Evolutionary conservation across 202 grass and related monocot species (phyloP), one percentile per base, ranked within the genome.

Genomic region (Schoenoplectus triqueter): DNA sequence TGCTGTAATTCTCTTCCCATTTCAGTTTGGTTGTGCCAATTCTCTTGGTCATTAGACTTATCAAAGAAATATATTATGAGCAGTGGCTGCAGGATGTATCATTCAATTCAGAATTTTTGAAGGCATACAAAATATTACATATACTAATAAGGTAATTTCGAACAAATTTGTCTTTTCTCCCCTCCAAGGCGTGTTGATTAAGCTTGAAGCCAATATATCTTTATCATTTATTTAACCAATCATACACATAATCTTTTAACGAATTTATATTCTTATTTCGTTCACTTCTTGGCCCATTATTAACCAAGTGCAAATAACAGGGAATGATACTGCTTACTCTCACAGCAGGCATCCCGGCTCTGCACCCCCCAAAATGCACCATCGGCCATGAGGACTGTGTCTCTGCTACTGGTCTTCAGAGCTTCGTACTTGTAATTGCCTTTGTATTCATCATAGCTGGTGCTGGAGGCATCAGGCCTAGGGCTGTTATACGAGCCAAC

Each of bases 291-390:
- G 10, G 10, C 7, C 1, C 61, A 66, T 66, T 70, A 57, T 80
- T 69, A 48, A 66, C 69, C 49, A 51, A 17, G 13, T 22, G 59
- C 14, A 31, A 65, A 17, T 66, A 71, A 7, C 61, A 97, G 92
- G 94, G 92, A 54, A 88, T 97, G 88, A 9, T 94, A 40, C 46
- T 89, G 40, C 66, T 97, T 60, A 92, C 88, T 13, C 55, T 97
- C 69, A 94, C 94, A 5, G 92, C 94, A 1, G 92, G 78, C 40
- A 52, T 94, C 70, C 71, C 88, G 18, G 2, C 64, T 78, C 87
- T 94, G 60, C 92, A 94, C 78, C 92, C 90, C 49, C 67, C 83
- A 5, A n/a, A 79, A 75, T 90, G 89, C 51, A 60, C 6, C 6
- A 14, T 1, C 8, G 74, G 1, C 5, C 7, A 17, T 5, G 39